These are phyloP conservation scores for Spinellus fusiger DNA, from an alignment of 192 early-diverging fungal species.

Conservation along the genomic window DNA sequence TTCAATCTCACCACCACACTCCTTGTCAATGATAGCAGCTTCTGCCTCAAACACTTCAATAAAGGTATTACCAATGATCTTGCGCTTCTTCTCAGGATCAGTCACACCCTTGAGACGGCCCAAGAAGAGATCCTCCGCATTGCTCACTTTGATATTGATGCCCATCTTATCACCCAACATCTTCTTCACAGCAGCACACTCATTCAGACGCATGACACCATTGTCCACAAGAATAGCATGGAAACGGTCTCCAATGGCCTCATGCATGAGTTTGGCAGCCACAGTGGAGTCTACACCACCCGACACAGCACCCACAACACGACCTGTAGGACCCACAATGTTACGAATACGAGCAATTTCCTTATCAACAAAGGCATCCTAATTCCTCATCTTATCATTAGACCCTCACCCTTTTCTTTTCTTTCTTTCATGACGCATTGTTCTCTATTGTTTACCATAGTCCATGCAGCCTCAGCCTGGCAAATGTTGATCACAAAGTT, in stretches of 20 bases:
- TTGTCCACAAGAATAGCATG: conserved; percentile 98
- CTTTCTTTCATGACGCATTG: too few species aligned
- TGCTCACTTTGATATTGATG: conserved; percentile 92
- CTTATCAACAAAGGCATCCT: conserved; percentile 88
- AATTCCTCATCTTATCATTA: too few species aligned
- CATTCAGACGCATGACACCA: conserved; percentile 97
- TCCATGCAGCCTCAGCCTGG: conserved; percentile 81
- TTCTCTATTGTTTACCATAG: too few species aligned
- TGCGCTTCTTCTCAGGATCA: conserved; percentile 96
- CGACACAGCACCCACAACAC: conserved; percentile 94
- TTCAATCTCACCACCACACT: conserved; percentile 79
- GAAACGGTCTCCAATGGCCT: conserved; percentile 98
- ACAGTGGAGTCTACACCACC: conserved; percentile 97
- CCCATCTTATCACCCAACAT: conserved; percentile 84
- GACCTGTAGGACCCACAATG: conserved; percentile 85
- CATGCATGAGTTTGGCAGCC: conserved; percentile 93
- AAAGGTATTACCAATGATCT: conserved; percentile 99
- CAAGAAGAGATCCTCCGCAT: conserved; percentile 82
- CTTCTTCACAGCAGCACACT: conserved; percentile 81
- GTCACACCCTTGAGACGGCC: conserved; percentile 83
- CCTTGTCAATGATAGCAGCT: conserved; percentile 83
- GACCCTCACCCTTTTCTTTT: too few species aligned
- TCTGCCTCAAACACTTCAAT: conserved; percentile 97
- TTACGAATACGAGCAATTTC: conserved; percentile 90
- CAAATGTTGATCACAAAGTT: conserved; percentile 96